Evolutionary conservation across 306 rosid genomes (phyloP).

Genomic region (Fragaria iinumae): DNA sequence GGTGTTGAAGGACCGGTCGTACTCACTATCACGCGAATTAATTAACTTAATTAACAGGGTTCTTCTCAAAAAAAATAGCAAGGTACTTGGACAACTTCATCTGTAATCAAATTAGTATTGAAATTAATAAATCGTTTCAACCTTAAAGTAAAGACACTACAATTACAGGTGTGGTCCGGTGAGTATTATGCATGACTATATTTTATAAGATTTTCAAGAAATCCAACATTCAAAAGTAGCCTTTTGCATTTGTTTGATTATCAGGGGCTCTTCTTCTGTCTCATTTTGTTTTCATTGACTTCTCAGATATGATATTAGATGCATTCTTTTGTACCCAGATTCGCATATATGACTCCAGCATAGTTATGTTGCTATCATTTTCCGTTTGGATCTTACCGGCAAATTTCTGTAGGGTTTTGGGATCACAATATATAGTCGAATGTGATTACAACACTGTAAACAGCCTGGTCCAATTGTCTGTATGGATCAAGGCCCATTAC

Average conservation of each 20-base stretch:
- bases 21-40: too few species aligned
- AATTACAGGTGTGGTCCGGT: neutral
- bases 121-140: neutral
- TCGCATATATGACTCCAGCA: neutral
- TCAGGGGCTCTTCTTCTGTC: neutral
- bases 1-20: neutral
- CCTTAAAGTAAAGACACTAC: neutral
- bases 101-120: neutral
- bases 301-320: neutral
- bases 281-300: slow-evolving; percentile 1
- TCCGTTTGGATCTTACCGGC: too few species aligned
- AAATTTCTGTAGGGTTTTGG: too few species aligned
- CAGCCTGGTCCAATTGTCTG: too few species aligned
- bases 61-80: too few species aligned
- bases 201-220: neutral
- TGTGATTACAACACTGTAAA: too few species aligned
- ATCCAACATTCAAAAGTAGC: neutral
- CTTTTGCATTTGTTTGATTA: neutral
- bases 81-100: neutral
- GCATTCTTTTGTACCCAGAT: slow-evolving; percentile 12
- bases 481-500: too few species aligned
- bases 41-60: too few species aligned
- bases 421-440: too few species aligned
- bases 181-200: slow-evolving; percentile 7
- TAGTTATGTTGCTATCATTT: neutral